Evolutionary conservation across 2,329 filamentous ascomycete genomes (phyloP), one percentile per base, ranked within the genome.

Genomic region (Epichloe aotearoae): DNA sequence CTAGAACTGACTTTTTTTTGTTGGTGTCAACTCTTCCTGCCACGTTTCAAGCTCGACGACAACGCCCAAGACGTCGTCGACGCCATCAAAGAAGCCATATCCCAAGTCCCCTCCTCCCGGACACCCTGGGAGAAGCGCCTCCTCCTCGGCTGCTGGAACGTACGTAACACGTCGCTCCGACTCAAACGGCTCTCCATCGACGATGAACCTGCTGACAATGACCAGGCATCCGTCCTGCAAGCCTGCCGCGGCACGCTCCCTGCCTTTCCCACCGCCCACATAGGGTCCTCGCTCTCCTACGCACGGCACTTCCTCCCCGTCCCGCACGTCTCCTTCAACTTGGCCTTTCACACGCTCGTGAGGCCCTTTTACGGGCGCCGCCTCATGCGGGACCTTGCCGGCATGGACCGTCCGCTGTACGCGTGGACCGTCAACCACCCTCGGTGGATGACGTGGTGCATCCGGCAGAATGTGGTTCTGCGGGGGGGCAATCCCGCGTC

Each of bases 391-490:
- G 76, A 83, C 50, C 77, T 80, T 26, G 74, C 56, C 11, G 52
- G 53, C 20, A 51, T 54, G 23, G 56, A 75, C 53, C 75, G 84
- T 20, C 75, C 77, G 4, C 70, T 96, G 4, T 83, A 84, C 59
- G 77, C 81, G 0, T 97, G 91, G 91, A 96, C 90, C 0, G 86
- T 95, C 47, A 95, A 97, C 63, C 77, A 84, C 14, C 76, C 79
- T 55, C 72, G 74, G 47, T 78, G 81, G 67, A 96, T 97, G 90
- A 76, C 81, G 58, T 95, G 88, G 88, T 77, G 80, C 55, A 79
- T 95, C 36, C 57, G 59, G 4, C 61, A 62, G 54, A 66, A 67
- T 14, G 17, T 6, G 6, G 1, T 26, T 26, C 30, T 15, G 5
- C 19, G 2, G 42, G 33, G 14, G 14, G 17, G 19, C 2, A n/a